Conservation (phyloP, 495 filamentous ascomycete genomes). For the Gamarada debralockiae region DNA sequence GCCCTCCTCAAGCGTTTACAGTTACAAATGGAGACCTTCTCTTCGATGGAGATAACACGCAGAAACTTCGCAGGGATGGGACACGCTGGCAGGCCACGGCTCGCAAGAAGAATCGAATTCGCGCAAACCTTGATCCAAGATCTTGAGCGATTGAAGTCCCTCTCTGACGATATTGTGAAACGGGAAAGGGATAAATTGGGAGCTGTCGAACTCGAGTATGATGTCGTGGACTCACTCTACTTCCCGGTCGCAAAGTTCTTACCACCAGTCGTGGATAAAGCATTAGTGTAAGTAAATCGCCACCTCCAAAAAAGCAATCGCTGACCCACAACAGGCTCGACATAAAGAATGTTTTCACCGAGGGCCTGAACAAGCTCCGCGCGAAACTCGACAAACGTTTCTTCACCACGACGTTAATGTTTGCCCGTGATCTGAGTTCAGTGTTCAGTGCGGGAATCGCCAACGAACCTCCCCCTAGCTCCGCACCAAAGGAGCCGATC, state of each 20-base stretch:
- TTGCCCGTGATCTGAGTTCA: conserved; percentile 66
- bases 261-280: conserved; percentile 76
- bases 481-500: conserved; percentile 22
- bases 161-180: conserved; percentile 66
- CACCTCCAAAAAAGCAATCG: neutral
- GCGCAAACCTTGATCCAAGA: conserved; percentile 70
- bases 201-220: conserved; percentile 68
- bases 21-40: conserved; percentile 90
- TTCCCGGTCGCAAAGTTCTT: conserved; percentile 82
- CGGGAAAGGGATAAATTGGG: conserved; percentile 72
- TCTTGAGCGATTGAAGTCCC: conserved; percentile 62
- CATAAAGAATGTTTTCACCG: conserved; percentile 62
- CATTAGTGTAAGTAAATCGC: conserved; percentile 50
- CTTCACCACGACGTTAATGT: conserved; percentile 71
- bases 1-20: conserved; percentile 89
- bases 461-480: conserved; percentile 24
- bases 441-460: conserved; percentile 68
- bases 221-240: conserved; percentile 80
- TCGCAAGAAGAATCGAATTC: conserved; percentile 84
- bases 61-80: conserved; percentile 93
- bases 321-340: conserved; percentile 62
- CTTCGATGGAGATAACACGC: conserved; percentile 92
- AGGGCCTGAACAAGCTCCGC: conserved; percentile 59
- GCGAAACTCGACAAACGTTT: conserved; percentile 62
- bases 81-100: conserved; percentile 68